phyloP scores from a whole-genome alignment of 2,329 filamentous ascomycete genomes.

The Pseudodiploospora longispora region DNA sequence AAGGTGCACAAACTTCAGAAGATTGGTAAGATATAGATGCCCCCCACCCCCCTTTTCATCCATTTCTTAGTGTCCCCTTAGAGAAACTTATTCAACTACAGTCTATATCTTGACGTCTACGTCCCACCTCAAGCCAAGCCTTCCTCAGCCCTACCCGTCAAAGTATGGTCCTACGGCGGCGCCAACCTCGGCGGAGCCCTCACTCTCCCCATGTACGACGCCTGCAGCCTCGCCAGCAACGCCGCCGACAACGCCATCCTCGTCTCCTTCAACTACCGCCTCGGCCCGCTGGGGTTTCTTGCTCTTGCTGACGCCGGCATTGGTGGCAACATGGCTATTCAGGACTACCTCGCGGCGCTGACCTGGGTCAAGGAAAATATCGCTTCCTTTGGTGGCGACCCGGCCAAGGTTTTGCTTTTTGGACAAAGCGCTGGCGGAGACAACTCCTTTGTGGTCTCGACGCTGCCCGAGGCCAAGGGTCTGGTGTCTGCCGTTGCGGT shows the following conservation, averaged over 20 bases:
- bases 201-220: constrained; percentile 11
- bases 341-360: constrained; percentile 26
- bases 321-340: constrained; percentile 7
- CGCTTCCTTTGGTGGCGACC: constrained; percentile 33
- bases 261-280: constrained; percentile 29
- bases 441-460: constrained; percentile 8
- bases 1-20: constrained; percentile 6
- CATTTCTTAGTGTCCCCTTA: too few species aligned
- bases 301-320: constrained; percentile 11
- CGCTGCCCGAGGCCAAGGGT: constrained; percentile 6
- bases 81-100: neutral
- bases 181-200: constrained; percentile 7
- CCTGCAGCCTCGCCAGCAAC: constrained; percentile 16
- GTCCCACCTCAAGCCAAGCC: constrained; percentile 6
- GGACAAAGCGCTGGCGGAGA: constrained; percentile 11
- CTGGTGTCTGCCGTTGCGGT: constrained; percentile 8
- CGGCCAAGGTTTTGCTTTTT: constrained; percentile 27
- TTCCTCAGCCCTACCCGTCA: constrained; percentile 8
- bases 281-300: constrained; percentile 30
- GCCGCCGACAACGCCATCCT: constrained; percentile 27
- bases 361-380: constrained; percentile 42
- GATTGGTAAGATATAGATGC: constrained; percentile 7
- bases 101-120: constrained; percentile 12
- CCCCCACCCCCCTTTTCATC: too few species aligned
- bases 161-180: constrained; percentile 12